Base-by-base conservation (phyloP, 1,284 basidiomycete species). In the Chalciporus sp. region DNA sequence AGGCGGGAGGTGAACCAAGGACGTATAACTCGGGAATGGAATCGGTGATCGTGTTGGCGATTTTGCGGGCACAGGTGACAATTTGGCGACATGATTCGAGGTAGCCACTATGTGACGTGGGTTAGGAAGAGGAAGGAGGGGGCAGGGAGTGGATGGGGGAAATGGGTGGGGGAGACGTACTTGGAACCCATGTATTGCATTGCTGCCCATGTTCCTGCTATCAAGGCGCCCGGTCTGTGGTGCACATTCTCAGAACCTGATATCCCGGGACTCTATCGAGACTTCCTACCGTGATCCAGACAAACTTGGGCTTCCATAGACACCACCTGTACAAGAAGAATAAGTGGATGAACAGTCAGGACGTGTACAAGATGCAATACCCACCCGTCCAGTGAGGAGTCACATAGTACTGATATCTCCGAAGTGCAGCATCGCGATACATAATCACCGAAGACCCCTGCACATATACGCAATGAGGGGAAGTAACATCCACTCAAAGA, bases 131-230 rank as follows among this genome's bases (percentile, higher is more conserved):
- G 23, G 0, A 10, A 11, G 19, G 39, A 33, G n/a, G n/a, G n/a
- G n/a, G n/a, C n/a, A n/a, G n/a, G n/a, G n/a, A n/a, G n/a, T n/a
- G n/a, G 16, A 11, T 26, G 26, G 27, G 12, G 17, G 27, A 4
- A 23, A 33, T 20, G 8, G n/a, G 8, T 20, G 8, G n/a, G 27
- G 27, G 12, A 19, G 26, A 64, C 86, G 58, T 68, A 93, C 85
- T 90, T 82, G 55, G 87, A 79, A 27, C 96, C 96, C 76, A 97
- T 88, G 69, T 92, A 86, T 66, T 96, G 90, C 86, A 98, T 87
- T 1, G 94, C 94, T 4, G 96, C 94, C 95, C 95, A 99, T 16
- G 94, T 89, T 42, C 94, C 96, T 11, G 96, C 96, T 56, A 99
- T 91, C 54, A 98, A 75, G 0, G 94, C 87, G 9, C 96, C 96